These are phyloP conservation scores for Poterioochromonas sp. DNA, from an alignment of 352 stramenopile species.

Conservation along the genomic window DNA sequence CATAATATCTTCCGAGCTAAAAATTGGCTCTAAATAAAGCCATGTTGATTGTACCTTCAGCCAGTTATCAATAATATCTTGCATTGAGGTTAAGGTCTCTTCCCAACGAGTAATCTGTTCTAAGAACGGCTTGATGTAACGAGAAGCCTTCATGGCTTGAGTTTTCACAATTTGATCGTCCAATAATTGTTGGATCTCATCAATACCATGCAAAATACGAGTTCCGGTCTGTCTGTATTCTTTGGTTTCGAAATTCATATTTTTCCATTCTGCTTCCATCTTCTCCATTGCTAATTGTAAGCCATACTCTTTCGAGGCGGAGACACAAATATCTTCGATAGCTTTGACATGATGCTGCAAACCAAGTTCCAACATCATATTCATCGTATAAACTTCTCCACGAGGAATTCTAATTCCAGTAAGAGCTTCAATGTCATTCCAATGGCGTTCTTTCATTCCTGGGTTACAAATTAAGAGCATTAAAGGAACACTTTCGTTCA, in stretches of 20 bases:
- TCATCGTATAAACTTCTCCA: conserved; percentile 35
- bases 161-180: conserved; percentile 61
- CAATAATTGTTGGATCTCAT: conserved; percentile 57
- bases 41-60: conserved; percentile 83
- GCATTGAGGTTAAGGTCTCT: conserved; percentile 70
- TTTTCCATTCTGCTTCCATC: conserved; percentile 56
- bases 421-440: conserved; percentile 75
- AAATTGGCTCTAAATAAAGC: conserved; percentile 84
- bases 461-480: conserved; percentile 82
- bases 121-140: conserved; percentile 51
- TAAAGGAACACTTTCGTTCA: conserved; percentile 71
- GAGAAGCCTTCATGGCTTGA: conserved; percentile 49
- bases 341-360: conserved; percentile 42
- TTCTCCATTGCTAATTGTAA: conserved; percentile 56
- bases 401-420: conserved; percentile 62
- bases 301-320: conserved; percentile 55
- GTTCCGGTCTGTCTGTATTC: conserved; percentile 52
- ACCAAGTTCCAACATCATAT: conserved; percentile 44
- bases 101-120: conserved; percentile 68
- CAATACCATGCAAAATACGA: conserved; percentile 49
- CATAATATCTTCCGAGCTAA: conserved; percentile 84
- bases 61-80: conserved; percentile 86
- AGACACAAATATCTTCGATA: conserved; percentile 53
- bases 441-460: conserved; percentile 77
- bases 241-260: conserved; percentile 50